Evolutionary conservation across 805 yeast genomes (phyloP).

Genomic region (Komagataella ulmi): DNA sequence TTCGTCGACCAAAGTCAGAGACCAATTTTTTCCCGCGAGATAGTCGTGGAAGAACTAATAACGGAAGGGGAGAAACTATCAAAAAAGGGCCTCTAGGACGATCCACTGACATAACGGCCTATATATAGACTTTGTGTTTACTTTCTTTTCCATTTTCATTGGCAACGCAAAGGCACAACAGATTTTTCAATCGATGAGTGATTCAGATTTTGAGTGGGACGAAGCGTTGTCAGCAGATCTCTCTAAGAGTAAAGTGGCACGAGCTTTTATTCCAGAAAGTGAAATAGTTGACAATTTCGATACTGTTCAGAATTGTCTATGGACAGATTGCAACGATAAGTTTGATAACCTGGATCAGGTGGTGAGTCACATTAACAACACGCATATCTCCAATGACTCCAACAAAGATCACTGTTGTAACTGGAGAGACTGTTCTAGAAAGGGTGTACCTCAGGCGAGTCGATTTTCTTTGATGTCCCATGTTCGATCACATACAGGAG

Average conservation of each 20-base stretch:
- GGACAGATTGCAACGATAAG: slow-evolving; percentile 21
- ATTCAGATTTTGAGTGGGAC: slow-evolving; percentile 1
- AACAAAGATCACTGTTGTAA: slow-evolving; percentile 33
- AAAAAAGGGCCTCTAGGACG: neutral
- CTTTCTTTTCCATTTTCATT: neutral
- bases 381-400: slow-evolving; percentile 20
- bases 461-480: slow-evolving; percentile 50
- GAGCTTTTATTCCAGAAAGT: neutral
- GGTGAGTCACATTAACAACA: slow-evolving; percentile 24
- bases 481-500: slow-evolving; percentile 53
- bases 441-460: slow-evolving; percentile 37
- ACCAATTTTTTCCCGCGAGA: neutral
- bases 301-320: slow-evolving; percentile 15
- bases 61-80: neutral
- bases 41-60: neutral
- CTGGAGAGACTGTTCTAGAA: slow-evolving; percentile 47
- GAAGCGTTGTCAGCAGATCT: neutral
- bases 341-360: slow-evolving; percentile 21
- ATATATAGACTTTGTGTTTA: neutral
- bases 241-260: neutral
- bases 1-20: slow-evolving; percentile 1
- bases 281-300: neutral
- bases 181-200: slow-evolving; percentile 1
- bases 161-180: neutral
- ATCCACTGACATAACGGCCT: neutral